These are phyloP conservation scores for Xylariaceae sp. DNA, from an alignment of 2,329 filamentous ascomycete species.

Conservation along the genomic window DNA sequence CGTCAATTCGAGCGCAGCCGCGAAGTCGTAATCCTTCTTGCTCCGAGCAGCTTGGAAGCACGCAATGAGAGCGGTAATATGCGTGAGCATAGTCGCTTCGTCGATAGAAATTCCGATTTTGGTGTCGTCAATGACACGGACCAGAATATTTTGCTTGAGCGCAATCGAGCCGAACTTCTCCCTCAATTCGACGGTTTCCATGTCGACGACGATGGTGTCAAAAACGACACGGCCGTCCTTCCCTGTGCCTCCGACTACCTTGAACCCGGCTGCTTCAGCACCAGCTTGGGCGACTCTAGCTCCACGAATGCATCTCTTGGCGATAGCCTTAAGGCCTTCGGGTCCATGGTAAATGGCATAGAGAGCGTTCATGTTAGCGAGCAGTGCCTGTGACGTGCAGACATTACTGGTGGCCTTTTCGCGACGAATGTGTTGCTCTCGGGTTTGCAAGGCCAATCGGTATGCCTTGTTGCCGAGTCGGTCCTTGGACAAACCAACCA, in stretches of 20 bases:
- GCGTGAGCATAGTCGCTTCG: slow-evolving; percentile 58
- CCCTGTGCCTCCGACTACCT: slow-evolving; percentile 54
- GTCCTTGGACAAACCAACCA: slow-evolving; percentile 90
- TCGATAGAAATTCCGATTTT: slow-evolving; percentile 72
- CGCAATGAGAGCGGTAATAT: slow-evolving; percentile 35
- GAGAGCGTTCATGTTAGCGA: slow-evolving; percentile 94
- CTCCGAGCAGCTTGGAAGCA: slow-evolving; percentile 12
- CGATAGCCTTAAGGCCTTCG: slow-evolving; percentile 74
- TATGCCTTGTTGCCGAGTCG: slow-evolving; percentile 75
- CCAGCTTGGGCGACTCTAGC: slow-evolving; percentile 64
- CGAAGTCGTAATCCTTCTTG: not conserved
- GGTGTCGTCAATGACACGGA: slow-evolving; percentile 56
- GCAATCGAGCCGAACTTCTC: no score
- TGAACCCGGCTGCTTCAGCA: slow-evolving; percentile 57
- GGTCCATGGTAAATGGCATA: slow-evolving; percentile 95
- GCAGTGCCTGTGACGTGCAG: slow-evolving; percentile 87
- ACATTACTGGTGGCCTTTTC: slow-evolving; percentile 98
- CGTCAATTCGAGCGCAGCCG: not conserved
- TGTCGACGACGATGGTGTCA: slow-evolving; percentile 70
- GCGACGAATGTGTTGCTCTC: slow-evolving; percentile 91
- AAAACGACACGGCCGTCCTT: slow-evolving; percentile 59
- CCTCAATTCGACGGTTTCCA: slow-evolving; percentile 29
- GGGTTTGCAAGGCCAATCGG: slow-evolving; percentile 79
- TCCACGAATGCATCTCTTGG: slow-evolving; percentile 67
- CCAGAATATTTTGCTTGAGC: slow-evolving; percentile 45